These are phyloP conservation scores for Larix sibirica DNA, from an alignment of 83 land plant species.

Conservation along the genomic window DNA sequence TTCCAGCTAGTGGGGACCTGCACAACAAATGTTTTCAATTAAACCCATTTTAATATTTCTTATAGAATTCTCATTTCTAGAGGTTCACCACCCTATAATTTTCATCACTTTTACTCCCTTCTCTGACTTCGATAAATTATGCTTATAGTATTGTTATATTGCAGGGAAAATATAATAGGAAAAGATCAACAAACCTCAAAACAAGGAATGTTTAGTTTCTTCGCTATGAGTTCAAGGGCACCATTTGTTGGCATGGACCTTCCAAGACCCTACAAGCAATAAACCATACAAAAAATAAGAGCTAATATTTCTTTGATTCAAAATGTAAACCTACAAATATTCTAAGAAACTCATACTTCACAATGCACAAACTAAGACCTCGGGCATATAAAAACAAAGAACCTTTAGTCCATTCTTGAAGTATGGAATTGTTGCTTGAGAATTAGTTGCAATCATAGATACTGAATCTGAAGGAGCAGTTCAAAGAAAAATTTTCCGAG, in stretches of 20 bases:
- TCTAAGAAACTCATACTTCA: not conserved
- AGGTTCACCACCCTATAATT: not conserved
- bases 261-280: constrained; percentile 66
- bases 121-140: not conserved
- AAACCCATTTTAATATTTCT: not conserved
- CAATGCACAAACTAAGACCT: constrained; percentile 8
- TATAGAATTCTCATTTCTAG: not conserved
- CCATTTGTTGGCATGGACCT: constrained; percentile 99
- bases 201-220: constrained; percentile 73
- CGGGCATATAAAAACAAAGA: not conserved
- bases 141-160: not conserved
- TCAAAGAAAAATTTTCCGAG: constrained; percentile 79
- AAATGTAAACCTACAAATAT: not conserved
- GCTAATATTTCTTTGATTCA: not conserved
- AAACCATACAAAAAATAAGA: not conserved
- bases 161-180: not conserved
- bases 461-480: constrained; percentile 97
- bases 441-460: constrained; percentile 95
- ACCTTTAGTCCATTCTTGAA: constrained; percentile 89
- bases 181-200: constrained; percentile 65
- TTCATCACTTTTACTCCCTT: not conserved
- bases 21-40: not conserved
- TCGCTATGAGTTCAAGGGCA: constrained; percentile 94
- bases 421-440: constrained; percentile 86
- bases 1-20: constrained; percentile 99